Base-by-base conservation (phyloP, 2,329 filamentous ascomycete genomes). In the Elsinoe perseae region DNA sequence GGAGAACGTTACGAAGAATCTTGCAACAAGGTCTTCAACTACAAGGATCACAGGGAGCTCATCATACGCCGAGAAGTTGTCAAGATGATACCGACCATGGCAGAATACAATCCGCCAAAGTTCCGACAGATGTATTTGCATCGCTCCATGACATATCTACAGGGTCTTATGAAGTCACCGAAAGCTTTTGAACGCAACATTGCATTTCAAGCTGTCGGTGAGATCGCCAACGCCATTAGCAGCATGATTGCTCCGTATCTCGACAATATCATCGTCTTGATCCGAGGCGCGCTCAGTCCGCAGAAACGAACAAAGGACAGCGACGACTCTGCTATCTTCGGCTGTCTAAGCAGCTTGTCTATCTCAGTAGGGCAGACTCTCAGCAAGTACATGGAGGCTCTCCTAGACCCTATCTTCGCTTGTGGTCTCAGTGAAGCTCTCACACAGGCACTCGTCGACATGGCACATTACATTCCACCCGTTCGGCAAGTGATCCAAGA, bases 401-500 rank as follows among this genome's bases (percentile, higher is more conserved):
- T 98, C 25, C 80, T 98, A 8, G 92, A 96, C 64, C 91, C 95
- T 9, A 96, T 98, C 58, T 98, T 98, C 71, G 91, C 89, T 14
- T 98, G 93, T 68, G 93, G 95, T 50, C 78, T 98, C 54, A 96
- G 90, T 34, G 87, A 92, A 57, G 93, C 95, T 62, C 80, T 98
- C 21, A 96, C 92, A 0, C 91, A 97, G 68, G 95, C 95, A 2
- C 77, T 98, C 55, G 91, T 97, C 20, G 95, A 98, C 66, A 96
- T 98, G 88, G 93, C 93, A 25, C 95, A 97, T 68, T 97, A 98
- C 68, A 96, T 98, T 46, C 93, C 92, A 0, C 90, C 95, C 0
- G 89, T 96, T 57, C 93, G 95, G 68, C 81, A 87, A 1, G 91
- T 84, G 5, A 97, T 98, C 38, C 93, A 98, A 67, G 92, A 96